Evolutionary conservation across 2,329 filamentous ascomycete species (phyloP), one percentile per base, ranked within the genome.

Genomic region (Exutisphaerella laricina): DNA sequence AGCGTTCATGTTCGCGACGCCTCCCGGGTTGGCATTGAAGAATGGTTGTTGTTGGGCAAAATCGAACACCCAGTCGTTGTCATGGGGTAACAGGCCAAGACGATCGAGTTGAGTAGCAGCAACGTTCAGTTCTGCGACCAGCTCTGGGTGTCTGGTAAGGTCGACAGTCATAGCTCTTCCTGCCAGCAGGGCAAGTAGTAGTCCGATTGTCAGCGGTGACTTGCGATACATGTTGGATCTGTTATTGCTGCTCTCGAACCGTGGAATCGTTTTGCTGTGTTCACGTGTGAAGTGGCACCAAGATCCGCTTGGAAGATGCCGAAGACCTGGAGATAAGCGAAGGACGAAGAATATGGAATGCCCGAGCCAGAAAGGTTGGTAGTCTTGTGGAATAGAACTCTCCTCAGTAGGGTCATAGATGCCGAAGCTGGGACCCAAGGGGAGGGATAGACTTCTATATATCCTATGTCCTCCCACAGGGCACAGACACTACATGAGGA

Each of bases 1-100:
- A 9, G 69, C 68, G 49, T 74, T 73, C 50, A 73, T 73, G 50
- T 72, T 75, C 49, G 71, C 64, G 23, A 77, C 73, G 12, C 67
- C 66, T 9, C 73, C 73, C 1, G 70, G 71, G 5, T 51, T 47
- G 47, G 68, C 68, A 22, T 61, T 70, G 53, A 71, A 68, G 52
- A 63, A 61, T 9, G 57, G 50, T 39, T 71, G 62, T 7, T 60
- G 59, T 3, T 20, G 39, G 20, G 55, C 65, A 58, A 75, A 77
- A 59, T 76, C 70, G 55, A 73, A 76, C 30, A 62, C 55, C 71
- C 71, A 75, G 51, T 69, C 67, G 12, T 59, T 58, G 46, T 70
- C 59, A 12, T 58, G 57, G 12, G 63, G 46, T 6, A 75, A 65
- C 1, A 71, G 58, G 1, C 55, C 56, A 16, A 69, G 59, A 23